phyloP scores from a whole-genome alignment of 352 stramenopile species.

The Phytophthora quininea region DNA sequence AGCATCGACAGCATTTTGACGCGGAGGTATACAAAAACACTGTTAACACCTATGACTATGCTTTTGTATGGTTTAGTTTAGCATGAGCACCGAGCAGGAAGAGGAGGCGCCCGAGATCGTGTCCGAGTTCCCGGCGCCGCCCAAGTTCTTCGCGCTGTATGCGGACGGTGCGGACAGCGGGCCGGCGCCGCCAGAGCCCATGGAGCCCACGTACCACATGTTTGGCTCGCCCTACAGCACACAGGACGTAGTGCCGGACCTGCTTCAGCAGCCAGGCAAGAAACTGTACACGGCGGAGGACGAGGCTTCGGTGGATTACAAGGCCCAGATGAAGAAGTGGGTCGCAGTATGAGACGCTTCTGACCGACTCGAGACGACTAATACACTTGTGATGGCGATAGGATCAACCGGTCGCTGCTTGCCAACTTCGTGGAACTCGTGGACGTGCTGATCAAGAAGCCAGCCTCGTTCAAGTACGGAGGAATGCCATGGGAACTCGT shows the following conservation, averaged over 20 bases:
- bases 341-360: too few relatives aligned
- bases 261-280: constrained; percentile 61
- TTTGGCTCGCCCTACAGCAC: constrained; percentile 87
- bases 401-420: constrained; percentile 84
- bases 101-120: constrained; percentile 80
- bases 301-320: constrained; percentile 61
- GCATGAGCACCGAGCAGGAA: constrained; percentile 32
- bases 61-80: neutral
- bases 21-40: neutral
- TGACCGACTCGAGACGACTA: too few relatives aligned
- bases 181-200: constrained; percentile 65
- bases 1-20: constrained; percentile 42
- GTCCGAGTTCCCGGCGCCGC: constrained; percentile 81
- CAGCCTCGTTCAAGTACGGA: constrained; percentile 76
- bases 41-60: neutral
- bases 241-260: constrained; percentile 77
- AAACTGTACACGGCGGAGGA: constrained; percentile 60
- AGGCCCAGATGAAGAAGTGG: constrained; percentile 83
- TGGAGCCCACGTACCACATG: constrained; percentile 86
- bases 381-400: constrained; percentile 16
- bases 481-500: neutral
- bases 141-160: constrained; percentile 82
- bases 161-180: constrained; percentile 52
- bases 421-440: constrained; percentile 87
- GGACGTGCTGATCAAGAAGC: constrained; percentile 81